phyloP scores from a whole-genome alignment of 139 green algal genomes.

The Monoraphidium neglectum region DNA sequence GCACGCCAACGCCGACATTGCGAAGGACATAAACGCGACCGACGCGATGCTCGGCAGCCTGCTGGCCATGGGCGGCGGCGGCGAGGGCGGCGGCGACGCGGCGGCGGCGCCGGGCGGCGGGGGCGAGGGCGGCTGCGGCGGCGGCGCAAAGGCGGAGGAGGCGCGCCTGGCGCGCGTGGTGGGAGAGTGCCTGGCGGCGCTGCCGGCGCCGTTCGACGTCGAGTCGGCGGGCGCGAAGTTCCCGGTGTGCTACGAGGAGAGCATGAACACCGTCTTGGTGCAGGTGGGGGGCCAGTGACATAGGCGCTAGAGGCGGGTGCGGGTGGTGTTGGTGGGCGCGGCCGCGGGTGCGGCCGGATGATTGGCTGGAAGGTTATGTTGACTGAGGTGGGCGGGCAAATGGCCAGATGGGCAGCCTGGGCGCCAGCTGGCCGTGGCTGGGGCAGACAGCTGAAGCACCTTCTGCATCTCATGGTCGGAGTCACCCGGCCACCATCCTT shows the following conservation, averaged over 20 bases:
- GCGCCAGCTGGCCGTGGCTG: no score
- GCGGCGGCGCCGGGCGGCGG: conserved; percentile 24
- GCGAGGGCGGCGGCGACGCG: conserved; percentile 12
- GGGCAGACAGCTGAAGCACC: no score
- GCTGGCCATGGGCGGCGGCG: conserved; percentile 54
- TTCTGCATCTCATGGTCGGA: no score
- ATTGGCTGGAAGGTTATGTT: background rate
- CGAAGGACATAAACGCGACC: conserved; percentile 70
- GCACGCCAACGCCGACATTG: conserved; percentile 77
- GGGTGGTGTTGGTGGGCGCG: no score
- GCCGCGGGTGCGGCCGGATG: no score
- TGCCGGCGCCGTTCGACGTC: conserved; percentile 70
- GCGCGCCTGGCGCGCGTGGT: conserved; percentile 45
- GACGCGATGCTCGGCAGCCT: conserved; percentile 59
- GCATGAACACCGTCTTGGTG: conserved; percentile 59
- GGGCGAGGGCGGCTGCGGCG: conserved; percentile 29
- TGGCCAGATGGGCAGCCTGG: no score
- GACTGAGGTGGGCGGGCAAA: background rate
- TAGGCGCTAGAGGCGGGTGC: background rate
- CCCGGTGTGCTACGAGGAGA: conserved; percentile 63
- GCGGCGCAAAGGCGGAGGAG: conserved; percentile 28
- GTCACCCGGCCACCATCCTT: no score
- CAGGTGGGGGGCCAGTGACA: background rate
- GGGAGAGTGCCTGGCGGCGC: conserved; percentile 48
- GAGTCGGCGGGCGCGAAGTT: conserved; percentile 56